Evolutionary conservation across 495 filamentous ascomycete species (phyloP), one percentile per base, ranked within the genome.

Genomic region (Penicillium lividum): DNA sequence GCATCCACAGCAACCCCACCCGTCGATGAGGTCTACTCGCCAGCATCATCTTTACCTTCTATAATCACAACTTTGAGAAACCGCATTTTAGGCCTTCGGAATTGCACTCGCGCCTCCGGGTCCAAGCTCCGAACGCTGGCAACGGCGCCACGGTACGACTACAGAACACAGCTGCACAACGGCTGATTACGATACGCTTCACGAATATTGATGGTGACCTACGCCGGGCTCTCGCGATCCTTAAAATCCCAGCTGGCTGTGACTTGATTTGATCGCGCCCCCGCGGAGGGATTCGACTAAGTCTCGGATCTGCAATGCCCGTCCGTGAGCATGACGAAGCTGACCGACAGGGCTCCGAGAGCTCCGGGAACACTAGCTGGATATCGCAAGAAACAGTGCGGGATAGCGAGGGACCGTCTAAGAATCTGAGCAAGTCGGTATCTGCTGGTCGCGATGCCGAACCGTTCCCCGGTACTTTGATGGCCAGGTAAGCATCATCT

Each of bases 321-420:
- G 68, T 64, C 59, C 70, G 62, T 18, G 72, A 70, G 44, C 66
- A 64, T 34, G 66, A 74, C 30, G 65, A 61, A 60, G 48, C 68
- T 29, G 69, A 73, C 58, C 68, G 67, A 30, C 73, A 78, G 67
- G 78, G 70, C 55, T 78, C 78, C 9, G 77, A 69, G 53, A 77
- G 74, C 69, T 74, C 77, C 29, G 76, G 69, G 31, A 69, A 66
- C 40, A 65, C 69, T 46, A 78, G 77, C 61, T 76, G 68, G 58
- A 60, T 70, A 29, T 76, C 78, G n/a, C 77, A 81, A 49, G 76
- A 77, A 30, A 81, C 74, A 5, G 65, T 81, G 28, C 76, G 66
- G 56, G 74, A 77, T 34, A 62, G 62, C 45, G 68, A 69, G 25
- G 54, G 36, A 31, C 58, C 63, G 38, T 59, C 59, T 51, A 64